These are phyloP conservation scores for Manihot esculenta DNA, from an alignment of 441 rosid genomes.

Conservation along the genomic window DNA sequence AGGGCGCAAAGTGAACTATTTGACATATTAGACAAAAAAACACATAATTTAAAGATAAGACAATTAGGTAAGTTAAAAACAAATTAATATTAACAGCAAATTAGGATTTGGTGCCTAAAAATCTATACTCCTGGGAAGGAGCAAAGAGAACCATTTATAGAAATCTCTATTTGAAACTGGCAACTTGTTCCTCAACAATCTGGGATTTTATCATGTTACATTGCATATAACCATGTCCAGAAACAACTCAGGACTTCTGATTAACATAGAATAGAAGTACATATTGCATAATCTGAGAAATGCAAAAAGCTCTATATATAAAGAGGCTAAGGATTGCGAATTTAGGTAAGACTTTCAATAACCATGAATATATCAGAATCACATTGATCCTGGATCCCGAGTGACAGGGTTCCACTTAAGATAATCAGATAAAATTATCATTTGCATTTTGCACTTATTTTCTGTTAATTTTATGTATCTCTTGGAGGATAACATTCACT, in stretches of 20 bases:
- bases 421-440: too few species aligned
- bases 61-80: background rate
- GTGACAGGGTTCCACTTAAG: too few species aligned
- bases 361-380: too few species aligned
- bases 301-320: too few species aligned
- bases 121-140: background rate
- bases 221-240: background rate
- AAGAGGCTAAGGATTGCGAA: too few species aligned
- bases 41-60: background rate
- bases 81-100: background rate
- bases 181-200: background rate
- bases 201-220: too few species aligned
- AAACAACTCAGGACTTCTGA: background rate
- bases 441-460: too few species aligned
- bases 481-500: too few species aligned
- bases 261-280: background rate
- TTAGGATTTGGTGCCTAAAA: background rate
- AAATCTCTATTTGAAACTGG: background rate
- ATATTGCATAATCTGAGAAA: too few species aligned
- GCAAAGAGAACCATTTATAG: background rate
- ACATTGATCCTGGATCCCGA: too few species aligned
- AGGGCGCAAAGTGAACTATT: conserved; percentile 90
- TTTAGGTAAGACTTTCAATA: too few species aligned
- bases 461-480: too few species aligned
- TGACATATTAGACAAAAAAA: background rate